Evolutionary conservation across 1,139 yeast genomes (phyloP).

Genomic region (Cylindricascospora bacillispora): DNA sequence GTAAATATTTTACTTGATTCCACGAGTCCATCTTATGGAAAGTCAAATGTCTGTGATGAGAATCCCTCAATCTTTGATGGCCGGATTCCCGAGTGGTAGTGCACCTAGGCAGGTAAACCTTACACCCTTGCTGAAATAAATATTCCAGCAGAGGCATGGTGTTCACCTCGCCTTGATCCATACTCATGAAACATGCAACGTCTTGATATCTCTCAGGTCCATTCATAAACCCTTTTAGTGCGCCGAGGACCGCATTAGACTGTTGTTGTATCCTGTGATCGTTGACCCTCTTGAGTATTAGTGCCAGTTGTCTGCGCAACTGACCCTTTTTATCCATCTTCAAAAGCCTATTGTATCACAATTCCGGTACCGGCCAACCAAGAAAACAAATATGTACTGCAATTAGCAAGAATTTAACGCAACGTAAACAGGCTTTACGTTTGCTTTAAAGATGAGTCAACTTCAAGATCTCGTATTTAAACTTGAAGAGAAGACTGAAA

Average conservation of each 20-base stretch:
- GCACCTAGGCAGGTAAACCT: slow-evolving; percentile 22
- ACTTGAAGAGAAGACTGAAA: background rate
- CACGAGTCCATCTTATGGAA: slow-evolving; percentile 40
- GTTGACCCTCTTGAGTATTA: background rate
- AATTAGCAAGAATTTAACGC: too few relatives aligned
- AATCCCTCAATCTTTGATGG: slow-evolving; percentile 12
- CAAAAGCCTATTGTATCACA: background rate
- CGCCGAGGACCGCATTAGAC: background rate
- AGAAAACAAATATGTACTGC: background rate
- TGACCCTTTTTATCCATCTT: background rate
- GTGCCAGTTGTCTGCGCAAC: background rate
- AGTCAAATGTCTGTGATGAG: slow-evolving; percentile 34
- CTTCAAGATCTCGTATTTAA: background rate
- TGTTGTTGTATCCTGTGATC: background rate
- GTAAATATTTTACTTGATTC: slow-evolving; percentile 33
- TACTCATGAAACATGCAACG: slow-evolving; percentile 23
- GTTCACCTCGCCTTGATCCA: slow-evolving; percentile 23
- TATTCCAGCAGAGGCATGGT: slow-evolving; percentile 13
- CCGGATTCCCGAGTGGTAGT: slow-evolving; percentile 17
- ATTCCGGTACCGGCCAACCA: background rate
- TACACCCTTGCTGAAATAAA: slow-evolving; percentile 10
- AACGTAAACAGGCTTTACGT: too few relatives aligned
- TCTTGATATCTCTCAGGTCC: slow-evolving; percentile 2
- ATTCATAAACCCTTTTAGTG: background rate
- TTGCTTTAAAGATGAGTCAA: background rate